A percentile compares a stretch with the other conserved stretches of the same genome.
These are phyloP conservation scores for Triglochin maritima DNA, from an alignment of 106 monocot genomes.

Conservation along the genomic window DNA sequence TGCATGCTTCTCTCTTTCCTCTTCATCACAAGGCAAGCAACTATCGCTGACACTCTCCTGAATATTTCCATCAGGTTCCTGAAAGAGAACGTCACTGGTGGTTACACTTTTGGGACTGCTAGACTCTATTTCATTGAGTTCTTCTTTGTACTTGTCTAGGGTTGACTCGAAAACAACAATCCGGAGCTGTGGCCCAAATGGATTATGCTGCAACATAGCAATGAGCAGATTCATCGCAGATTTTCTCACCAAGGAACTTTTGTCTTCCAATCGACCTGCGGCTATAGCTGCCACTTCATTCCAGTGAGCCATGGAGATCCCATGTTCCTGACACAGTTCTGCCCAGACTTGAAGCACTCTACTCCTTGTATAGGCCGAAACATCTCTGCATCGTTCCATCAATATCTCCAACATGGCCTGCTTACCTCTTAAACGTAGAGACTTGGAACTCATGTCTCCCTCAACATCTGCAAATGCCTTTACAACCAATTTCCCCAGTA, in stretches of 20 bases:
- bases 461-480: constrained; percentile 80
- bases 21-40: constrained; percentile 34
- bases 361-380: constrained; percentile 93
- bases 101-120: constrained; percentile 5
- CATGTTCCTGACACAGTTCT: constrained; percentile 82
- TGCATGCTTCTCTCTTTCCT: constrained; percentile 24
- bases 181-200: constrained; percentile 85
- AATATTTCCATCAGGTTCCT: constrained; percentile 7
- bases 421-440: constrained; percentile 51
- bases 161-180: constrained; percentile 74
- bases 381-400: constrained; percentile 81
- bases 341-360: constrained; percentile 93
- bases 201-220: constrained; percentile 90
- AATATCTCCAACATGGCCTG: constrained; percentile 90
- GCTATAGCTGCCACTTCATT: constrained; percentile 86
- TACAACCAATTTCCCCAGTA: constrained; percentile 70
- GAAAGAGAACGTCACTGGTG: constrained; percentile 8
- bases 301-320: constrained; percentile 83
- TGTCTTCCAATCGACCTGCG: constrained; percentile 90
- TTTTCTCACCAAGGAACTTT: constrained; percentile 88
- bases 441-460: constrained; percentile 54
- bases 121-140: constrained; percentile 53
- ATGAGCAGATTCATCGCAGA: constrained; percentile 83
- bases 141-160: constrained; percentile 64
- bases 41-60: constrained; percentile 55